Conservation (phyloP, 1,139 yeast genomes). For the Debaryomyces udenii region DNA sequence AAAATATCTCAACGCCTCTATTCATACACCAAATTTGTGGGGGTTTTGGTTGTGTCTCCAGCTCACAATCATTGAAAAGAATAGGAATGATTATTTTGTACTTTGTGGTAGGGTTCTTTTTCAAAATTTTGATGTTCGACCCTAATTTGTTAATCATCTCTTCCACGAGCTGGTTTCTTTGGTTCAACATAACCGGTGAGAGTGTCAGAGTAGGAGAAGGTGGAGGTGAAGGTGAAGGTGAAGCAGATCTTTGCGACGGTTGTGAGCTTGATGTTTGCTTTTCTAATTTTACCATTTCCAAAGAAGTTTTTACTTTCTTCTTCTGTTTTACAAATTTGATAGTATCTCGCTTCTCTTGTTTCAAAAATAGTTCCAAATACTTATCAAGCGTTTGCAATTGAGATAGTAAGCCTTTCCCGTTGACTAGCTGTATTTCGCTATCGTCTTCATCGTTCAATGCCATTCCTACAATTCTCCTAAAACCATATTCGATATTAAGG, state of each 20-base stretch:
- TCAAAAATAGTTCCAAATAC: slow-evolving; percentile 58
- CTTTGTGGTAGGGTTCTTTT: slow-evolving; percentile 14
- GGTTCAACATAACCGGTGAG: slow-evolving; percentile 15
- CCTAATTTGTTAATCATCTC: slow-evolving; percentile 30
- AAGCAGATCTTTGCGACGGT: slow-evolving; percentile 3
- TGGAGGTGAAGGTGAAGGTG: slow-evolving; percentile 1
- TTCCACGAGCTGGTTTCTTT: slow-evolving; percentile 23
- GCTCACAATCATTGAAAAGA: slow-evolving; percentile 15
- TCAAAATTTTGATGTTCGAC: slow-evolving; percentile 28
- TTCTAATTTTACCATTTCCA: slow-evolving; percentile 2
- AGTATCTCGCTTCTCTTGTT: slow-evolving; percentile 58
- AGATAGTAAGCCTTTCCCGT: slow-evolving; percentile 53
- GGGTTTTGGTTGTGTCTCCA: slow-evolving; percentile 21
- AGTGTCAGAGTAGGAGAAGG: slow-evolving; percentile 9
- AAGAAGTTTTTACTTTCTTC: slow-evolving; percentile 10
- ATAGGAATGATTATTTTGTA: slow-evolving; percentile 7
- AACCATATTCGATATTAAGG: slow-evolving; percentile 67
- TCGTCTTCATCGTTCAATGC: slow-evolving; percentile 24
- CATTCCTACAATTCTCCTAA: slow-evolving; percentile 49
- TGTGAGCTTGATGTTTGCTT: slow-evolving; percentile 4
- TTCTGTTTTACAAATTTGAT: slow-evolving; percentile 31
- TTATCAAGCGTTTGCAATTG: slow-evolving; percentile 59
- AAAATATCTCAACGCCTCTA: slow-evolving; percentile 22
- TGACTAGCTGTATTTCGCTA: slow-evolving; percentile 40
- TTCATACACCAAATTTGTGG: slow-evolving; percentile 27